Base-by-base conservation (phyloP, 2,329 filamentous ascomycete genomes). In the Aureobasidium melanogenum region DNA sequence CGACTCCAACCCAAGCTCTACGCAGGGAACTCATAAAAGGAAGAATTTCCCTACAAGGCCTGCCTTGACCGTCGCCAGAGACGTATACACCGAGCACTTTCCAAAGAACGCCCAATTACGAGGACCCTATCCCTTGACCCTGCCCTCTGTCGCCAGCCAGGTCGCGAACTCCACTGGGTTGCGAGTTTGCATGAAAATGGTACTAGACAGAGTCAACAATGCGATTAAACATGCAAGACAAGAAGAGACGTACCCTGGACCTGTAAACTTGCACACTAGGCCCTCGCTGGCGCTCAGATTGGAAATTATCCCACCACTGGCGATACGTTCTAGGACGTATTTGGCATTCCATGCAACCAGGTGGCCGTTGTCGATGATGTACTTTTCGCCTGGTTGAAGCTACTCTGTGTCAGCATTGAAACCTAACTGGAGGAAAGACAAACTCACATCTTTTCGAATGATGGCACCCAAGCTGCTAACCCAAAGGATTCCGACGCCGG, bases 301-400 rank as follows among this genome's bases (percentile, higher is more conserved):
- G n/a, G 89, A 93, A n/a, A 99, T 88, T 65, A 99, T 86, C 39
- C 94, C 94, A 2, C 94, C 94, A 3, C 89, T 94, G 0, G 93
- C 87, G 4, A 95, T 88, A 17, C 94, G 86, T 76, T 97, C 91
- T 64, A 99, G 85, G 5, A 89, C 82, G 69, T 97, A 99, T 70
- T 96, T 91, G 70, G 89, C 92, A 72, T 97, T 97, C 94, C 94
- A 99, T 0, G 94, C 93, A 0, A 97, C 91, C 0, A 97, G 80
- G 67, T 97, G 91, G 3, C 68, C 69, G 46, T 72, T 72, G 57
- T 72, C 93, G 1, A 97, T 91, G 66, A 94, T 90, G 74, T 97
- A 97, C 67, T 88, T 88, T 72, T 97, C 93, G 10, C 87, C 87
- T 14, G 81, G 79, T 67, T 75, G 73, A 55, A 83, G 73, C 80